Base-by-base conservation (phyloP, 2,329 filamentous ascomycete genomes). In the Pseudogymnoascus sp. region DNA sequence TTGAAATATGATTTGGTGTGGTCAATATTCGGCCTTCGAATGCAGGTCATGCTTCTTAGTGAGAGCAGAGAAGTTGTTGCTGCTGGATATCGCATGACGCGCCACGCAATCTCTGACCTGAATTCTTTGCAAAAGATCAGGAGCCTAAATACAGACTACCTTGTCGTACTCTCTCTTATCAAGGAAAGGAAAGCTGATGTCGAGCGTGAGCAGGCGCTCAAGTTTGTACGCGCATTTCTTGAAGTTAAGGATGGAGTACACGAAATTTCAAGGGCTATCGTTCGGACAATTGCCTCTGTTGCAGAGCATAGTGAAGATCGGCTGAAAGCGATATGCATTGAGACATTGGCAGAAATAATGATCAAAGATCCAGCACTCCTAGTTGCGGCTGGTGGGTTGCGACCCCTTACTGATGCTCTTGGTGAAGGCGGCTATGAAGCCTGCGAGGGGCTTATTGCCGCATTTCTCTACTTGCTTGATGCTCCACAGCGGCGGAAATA, bases 171-270 rank as follows among this genome's bases (percentile, higher is more conserved):
- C 65, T 97, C 95, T 0, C 79, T 99, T 35, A 91, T 96, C 67
- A 97, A 97, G 73, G 95, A 97, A 74, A 89, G 90, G 71, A 97
- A 97, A 75, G 91, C 93, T n/a, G 93, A 93, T 69, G 90, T 99
- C 16, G 95, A 99, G 77, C 85, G 96, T 61, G 95, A 99, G 75
- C 95, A 99, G 76, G 95, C 95, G 11, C 80, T 99, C 70, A 99
- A 99, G 74, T 97, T 99, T 73, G 88, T 97, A 25, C 86, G 95
- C 64, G 91, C 93, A 8, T 99, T 99, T 71, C 79, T 99, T 2
- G 95, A 99, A 72, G 91, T 97, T 67, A 97, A 97, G 72, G 91
- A 92, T 66, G 95, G 95, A 9, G 88, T 96, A 7, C 83, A 85
- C 66, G 93, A 99, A 73, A 83, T 99, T 37, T 96, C 95, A 1